A percentile compares a stretch with the other conserved stretches of the same genome.
These are phyloP conservation scores for Penicillium sp. DNA, from an alignment of 2,329 filamentous ascomycete genomes.

Conservation along the genomic window DNA sequence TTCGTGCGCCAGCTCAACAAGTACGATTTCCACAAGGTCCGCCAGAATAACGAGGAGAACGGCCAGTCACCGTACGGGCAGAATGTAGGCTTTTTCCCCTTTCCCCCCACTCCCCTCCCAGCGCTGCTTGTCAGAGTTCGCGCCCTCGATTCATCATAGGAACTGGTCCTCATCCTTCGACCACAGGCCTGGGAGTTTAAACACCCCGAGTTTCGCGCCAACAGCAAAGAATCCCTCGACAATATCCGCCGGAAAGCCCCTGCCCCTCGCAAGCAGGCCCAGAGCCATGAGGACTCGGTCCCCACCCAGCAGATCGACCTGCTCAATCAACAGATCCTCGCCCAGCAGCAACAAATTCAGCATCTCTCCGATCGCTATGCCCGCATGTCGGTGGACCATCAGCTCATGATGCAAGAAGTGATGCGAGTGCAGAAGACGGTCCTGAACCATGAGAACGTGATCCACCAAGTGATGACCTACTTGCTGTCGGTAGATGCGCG, in stretches of 20 bases:
- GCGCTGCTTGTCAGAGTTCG: background rate
- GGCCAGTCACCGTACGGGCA: constrained; percentile 77
- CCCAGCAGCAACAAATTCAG: constrained; percentile 89
- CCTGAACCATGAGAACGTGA: constrained; percentile 67
- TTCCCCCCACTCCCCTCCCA: background rate
- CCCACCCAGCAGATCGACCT: constrained; percentile 85
- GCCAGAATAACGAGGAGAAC: constrained; percentile 83
- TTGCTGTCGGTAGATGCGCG: constrained; percentile 64
- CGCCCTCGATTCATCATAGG: constrained; percentile 18
- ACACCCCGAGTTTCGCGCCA: constrained; percentile 91
- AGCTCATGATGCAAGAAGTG: constrained; percentile 62
- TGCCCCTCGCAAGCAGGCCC: constrained; percentile 72
- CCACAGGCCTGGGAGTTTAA: constrained; percentile 97
- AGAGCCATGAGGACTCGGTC: constrained; percentile 68
- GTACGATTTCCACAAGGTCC: constrained; percentile 97
- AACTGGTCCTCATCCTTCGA: too few species aligned
- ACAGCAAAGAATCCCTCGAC: constrained; percentile 93
- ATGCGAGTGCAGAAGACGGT: constrained; percentile 67
- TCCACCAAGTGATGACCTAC: constrained; percentile 69
- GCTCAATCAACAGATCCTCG: constrained; percentile 80
- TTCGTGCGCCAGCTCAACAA: constrained; percentile 96
- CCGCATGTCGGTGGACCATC: constrained; percentile 67
- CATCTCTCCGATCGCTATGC: constrained; percentile 79
- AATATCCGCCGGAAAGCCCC: constrained; percentile 96
- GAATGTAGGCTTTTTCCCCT: constrained; percentile 54